Percentiles rank a stretch among this genome's conserved stretches.
Evolutionary conservation across 2,329 filamentous ascomycete genomes (phyloP).

Genomic region (Fusarium virguliforme): DNA sequence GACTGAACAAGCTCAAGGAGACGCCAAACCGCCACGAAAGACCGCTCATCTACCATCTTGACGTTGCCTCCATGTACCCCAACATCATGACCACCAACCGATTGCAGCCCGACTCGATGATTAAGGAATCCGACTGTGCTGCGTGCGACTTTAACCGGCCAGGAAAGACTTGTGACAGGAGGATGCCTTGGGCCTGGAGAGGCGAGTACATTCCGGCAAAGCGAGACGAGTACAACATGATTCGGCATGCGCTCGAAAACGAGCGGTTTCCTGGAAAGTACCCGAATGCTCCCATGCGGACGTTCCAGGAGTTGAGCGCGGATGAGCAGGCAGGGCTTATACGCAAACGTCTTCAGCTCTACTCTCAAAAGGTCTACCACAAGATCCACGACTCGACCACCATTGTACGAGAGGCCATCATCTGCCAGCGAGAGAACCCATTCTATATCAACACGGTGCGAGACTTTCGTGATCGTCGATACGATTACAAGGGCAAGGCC

Average conservation of each 20-base stretch:
- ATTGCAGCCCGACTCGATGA: slow-evolving; percentile 98
- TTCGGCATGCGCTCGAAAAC: slow-evolving; percentile 89
- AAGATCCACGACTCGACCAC: slow-evolving; percentile 97
- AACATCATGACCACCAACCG: slow-evolving; percentile 99
- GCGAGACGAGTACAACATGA: slow-evolving; percentile 99
- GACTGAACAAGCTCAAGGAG: slow-evolving; percentile 80
- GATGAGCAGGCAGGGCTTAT: slow-evolving; percentile 88
- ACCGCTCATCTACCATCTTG: slow-evolving; percentile 96
- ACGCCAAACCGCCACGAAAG: slow-evolving; percentile 88
- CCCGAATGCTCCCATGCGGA: slow-evolving; percentile 78
- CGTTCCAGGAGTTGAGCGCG: slow-evolving; percentile 84
- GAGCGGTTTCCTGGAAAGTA: slow-evolving; percentile 89
- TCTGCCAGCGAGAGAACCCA: slow-evolving; percentile 97
- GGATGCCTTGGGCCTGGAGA: slow-evolving; percentile 97
- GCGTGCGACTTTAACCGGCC: slow-evolving; percentile 98
- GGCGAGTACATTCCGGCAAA: slow-evolving; percentile 97
- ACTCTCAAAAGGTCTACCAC: slow-evolving; percentile 99
- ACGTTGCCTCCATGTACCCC: slow-evolving; percentile 99
- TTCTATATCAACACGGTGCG: slow-evolving; percentile 98
- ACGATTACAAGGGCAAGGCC: slow-evolving; percentile 98
- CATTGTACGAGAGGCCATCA: slow-evolving; percentile 94
- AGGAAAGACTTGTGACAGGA: slow-evolving; percentile 95
- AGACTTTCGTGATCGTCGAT: slow-evolving; percentile 95
- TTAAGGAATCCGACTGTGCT: slow-evolving; percentile 94
- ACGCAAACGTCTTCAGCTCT: slow-evolving; percentile 90